Evolutionary conservation across 1,139 yeast genomes (phyloP).

Genomic region (Wickerhamiella infanticola): DNA sequence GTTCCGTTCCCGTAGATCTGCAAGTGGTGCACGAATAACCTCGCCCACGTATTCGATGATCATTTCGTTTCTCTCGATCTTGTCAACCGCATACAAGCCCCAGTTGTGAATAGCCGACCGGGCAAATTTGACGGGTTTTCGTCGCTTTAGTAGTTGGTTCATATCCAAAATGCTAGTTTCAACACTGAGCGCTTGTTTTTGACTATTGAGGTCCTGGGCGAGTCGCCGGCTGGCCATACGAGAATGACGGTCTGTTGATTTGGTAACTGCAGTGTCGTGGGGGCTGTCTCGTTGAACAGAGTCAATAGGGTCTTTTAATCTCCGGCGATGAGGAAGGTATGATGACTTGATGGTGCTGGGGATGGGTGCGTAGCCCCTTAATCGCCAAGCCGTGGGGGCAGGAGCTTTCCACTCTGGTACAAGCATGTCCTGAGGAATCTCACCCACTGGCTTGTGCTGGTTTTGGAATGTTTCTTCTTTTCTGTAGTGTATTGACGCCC

Average conservation of each 20-base stretch:
- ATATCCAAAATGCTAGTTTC: slow-evolving; percentile 70
- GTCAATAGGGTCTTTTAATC: slow-evolving; percentile 29
- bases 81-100: slow-evolving; percentile 94
- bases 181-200: slow-evolving; percentile 56
- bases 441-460: neutral
- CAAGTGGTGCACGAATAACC: slow-evolving; percentile 82
- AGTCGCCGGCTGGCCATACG: slow-evolving; percentile 81
- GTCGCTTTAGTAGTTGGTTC: slow-evolving; percentile 21
- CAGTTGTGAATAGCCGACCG: slow-evolving; percentile 94
- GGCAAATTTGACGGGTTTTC: slow-evolving; percentile 57
- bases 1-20: slow-evolving; percentile 79
- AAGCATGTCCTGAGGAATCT: slow-evolving; percentile 2
- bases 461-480: neutral
- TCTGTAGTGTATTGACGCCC: neutral
- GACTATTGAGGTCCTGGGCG: slow-evolving; percentile 62
- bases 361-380: slow-evolving; percentile 62
- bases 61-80: slow-evolving; percentile 90
- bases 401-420: slow-evolving; percentile 15
- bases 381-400: slow-evolving; percentile 28
- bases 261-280: slow-evolving; percentile 19
- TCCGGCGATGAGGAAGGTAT: slow-evolving; percentile 68
- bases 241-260: slow-evolving; percentile 53
- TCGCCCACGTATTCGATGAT: slow-evolving; percentile 98
- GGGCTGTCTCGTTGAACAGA: slow-evolving; percentile 19
- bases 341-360: slow-evolving; percentile 58